Evolutionary conservation across 2,329 filamentous ascomycete species (phyloP).

Genomic region (Exophiala mesophila): DNA sequence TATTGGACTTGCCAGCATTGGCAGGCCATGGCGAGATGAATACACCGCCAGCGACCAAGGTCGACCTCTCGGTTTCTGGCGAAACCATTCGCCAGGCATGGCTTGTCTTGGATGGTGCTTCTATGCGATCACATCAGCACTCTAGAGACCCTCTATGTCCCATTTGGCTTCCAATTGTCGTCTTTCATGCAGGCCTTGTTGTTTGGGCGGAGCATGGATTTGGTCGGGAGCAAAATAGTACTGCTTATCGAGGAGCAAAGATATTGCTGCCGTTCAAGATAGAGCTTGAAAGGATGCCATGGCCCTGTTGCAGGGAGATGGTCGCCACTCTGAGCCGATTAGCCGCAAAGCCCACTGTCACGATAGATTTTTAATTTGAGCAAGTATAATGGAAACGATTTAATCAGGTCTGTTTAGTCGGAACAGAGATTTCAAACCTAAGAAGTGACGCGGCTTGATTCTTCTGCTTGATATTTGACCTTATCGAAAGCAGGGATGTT

Average conservation of each 20-base stretch:
- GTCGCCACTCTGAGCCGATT: no score
- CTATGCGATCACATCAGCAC: not conserved
- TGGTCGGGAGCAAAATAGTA: not conserved
- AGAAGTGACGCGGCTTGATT: no score
- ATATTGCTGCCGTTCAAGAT: constrained; percentile 6
- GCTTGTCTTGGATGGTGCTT: constrained; percentile 4
- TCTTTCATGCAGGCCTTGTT: constrained; percentile 11
- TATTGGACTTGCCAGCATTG: constrained; percentile 1
- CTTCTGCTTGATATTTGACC: no score
- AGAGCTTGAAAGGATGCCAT: constrained; percentile 10
- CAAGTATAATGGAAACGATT: no score
- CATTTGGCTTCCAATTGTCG: constrained; percentile 7
- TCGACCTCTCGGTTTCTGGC: constrained; percentile 1
- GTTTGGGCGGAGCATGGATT: constrained; percentile 7
- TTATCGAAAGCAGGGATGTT: no score
- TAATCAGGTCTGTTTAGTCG: no score
- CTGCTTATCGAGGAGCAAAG: not conserved
- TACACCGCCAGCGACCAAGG: not conserved
- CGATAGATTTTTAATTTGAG: no score
- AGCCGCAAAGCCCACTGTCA: no score
- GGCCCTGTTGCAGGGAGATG: constrained; percentile 10
- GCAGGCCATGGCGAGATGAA: not conserved
- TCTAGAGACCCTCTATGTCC: constrained; percentile 1
- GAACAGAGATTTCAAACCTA: no score
- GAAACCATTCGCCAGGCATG: constrained; percentile 3